These are phyloP conservation scores for Yamadazyma spencermartinsiae DNA, from an alignment of 1,139 yeast species.

Conservation along the genomic window DNA sequence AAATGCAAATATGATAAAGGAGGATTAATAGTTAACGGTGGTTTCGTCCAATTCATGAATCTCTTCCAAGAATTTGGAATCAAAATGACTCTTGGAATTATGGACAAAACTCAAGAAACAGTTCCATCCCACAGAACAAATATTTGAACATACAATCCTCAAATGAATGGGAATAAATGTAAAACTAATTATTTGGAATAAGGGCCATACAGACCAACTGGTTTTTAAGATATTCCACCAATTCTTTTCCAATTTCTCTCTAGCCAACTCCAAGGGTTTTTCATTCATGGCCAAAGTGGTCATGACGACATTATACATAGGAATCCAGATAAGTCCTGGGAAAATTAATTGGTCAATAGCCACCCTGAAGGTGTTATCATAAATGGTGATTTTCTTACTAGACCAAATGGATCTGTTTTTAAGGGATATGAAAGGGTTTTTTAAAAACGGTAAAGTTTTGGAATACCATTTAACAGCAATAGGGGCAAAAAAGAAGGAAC, in stretches of 20 bases:
- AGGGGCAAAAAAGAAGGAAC: constrained; percentile 76
- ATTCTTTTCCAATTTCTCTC: constrained; percentile 35
- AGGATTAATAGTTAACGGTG: constrained; percentile 17
- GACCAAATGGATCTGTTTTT: constrained; percentile 14
- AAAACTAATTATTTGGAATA: constrained; percentile 40
- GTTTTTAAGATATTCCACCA: constrained; percentile 47
- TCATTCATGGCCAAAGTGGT: constrained; percentile 38
- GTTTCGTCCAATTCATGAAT: constrained; percentile 40
- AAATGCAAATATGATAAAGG: too few species aligned
- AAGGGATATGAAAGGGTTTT: constrained; percentile 37
- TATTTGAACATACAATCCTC: constrained; percentile 38
- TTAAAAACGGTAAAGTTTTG: constrained; percentile 49
- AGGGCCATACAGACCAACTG: constrained; percentile 48
- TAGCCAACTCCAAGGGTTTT: constrained; percentile 35
- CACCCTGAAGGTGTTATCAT: constrained; percentile 39
- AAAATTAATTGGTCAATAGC: constrained; percentile 37
- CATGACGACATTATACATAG: constrained; percentile 46
- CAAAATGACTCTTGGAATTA: constrained; percentile 47
- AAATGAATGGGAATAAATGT: constrained; percentile 43
- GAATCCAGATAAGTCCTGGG: constrained; percentile 44
- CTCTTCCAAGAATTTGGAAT: constrained; percentile 39
- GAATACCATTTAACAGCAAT: constrained; percentile 72
- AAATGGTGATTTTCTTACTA: constrained; percentile 22
- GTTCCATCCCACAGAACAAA: constrained; percentile 49
- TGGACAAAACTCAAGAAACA: constrained; percentile 46